A percentile compares a stretch with the other conserved stretches of the same genome.
Conservation (phyloP, 2,329 filamentous ascomycete species). For the Atkinsonella texensis region DNA sequence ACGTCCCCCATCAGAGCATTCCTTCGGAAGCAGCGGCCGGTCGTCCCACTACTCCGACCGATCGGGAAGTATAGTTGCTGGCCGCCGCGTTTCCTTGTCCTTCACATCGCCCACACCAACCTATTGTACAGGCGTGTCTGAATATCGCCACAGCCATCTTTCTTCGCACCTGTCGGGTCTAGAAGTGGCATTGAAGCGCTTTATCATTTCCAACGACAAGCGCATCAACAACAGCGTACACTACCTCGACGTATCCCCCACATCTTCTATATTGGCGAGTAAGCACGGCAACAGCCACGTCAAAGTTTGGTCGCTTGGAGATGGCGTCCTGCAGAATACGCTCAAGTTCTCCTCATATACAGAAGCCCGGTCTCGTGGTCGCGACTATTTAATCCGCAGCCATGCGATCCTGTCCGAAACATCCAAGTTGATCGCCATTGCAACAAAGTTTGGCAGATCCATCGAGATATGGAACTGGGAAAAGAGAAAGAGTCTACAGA, state of each 20-base stretch:
- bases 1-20: slow-evolving; percentile 2
- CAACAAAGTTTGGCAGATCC: slow-evolving; percentile 26
- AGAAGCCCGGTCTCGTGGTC: slow-evolving; percentile 24
- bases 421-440: slow-evolving; percentile 24
- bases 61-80: neutral
- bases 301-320: slow-evolving; percentile 78
- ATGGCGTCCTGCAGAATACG: slow-evolving; percentile 56
- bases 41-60: slow-evolving; percentile 6
- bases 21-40: slow-evolving; percentile 1
- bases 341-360: slow-evolving; percentile 29
- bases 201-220: slow-evolving; percentile 16
- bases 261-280: slow-evolving; percentile 22
- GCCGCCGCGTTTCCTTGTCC: neutral
- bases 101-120: neutral
- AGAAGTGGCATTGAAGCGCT: slow-evolving; percentile 11
- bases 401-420: slow-evolving; percentile 29
- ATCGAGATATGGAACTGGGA: slow-evolving; percentile 29
- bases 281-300: slow-evolving; percentile 55
- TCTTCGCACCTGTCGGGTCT: slow-evolving; percentile 3
- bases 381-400: slow-evolving; percentile 31
- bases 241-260: slow-evolving; percentile 24
- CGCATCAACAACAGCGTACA: slow-evolving; percentile 21
- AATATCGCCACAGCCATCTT: neutral
- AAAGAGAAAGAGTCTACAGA: slow-evolving; percentile 26
- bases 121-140: neutral